phyloP scores from a whole-genome alignment of 345 rosid genomes.

The Reutealis trisperma region DNA sequence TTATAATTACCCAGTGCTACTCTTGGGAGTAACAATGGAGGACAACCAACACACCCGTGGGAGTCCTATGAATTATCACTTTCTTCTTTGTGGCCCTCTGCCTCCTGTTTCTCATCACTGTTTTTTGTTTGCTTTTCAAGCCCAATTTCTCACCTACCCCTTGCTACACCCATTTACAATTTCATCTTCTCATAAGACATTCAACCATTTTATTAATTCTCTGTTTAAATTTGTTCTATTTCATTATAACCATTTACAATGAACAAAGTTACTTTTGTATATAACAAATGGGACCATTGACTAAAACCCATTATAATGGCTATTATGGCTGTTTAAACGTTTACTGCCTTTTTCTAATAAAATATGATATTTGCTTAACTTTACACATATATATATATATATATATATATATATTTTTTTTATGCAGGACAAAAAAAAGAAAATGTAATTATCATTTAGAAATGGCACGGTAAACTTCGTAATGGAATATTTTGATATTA shows the following conservation, averaged over 20 bases:
- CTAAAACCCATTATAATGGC: conserved; percentile 12
- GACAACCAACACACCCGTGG: conserved; percentile 45
- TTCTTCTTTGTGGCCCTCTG: conserved; percentile 12
- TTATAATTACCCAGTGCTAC: conserved; percentile 36
- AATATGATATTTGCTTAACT: not conserved
- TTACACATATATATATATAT: too few relatives aligned
- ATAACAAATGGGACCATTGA: conserved; percentile 11
- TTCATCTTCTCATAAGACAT: too few relatives aligned
- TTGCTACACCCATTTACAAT: not conserved
- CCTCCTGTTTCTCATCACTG: not conserved
- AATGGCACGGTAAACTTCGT: not conserved
- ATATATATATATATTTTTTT: too few relatives aligned
- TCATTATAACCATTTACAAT: not conserved
- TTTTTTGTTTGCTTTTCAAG: not conserved
- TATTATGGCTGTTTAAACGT: conserved; percentile 16
- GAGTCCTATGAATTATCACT: conserved; percentile 36
- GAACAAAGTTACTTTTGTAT: conserved; percentile 5
- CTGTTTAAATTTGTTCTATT: not conserved
- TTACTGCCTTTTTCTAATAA: conserved; percentile 9
- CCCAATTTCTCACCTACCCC: conserved; percentile 1
- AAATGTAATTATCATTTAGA: not conserved
- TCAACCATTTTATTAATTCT: not conserved
- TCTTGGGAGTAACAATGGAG: conserved; percentile 22
- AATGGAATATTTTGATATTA: not conserved
- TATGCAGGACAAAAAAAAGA: not conserved